A percentile compares a stretch with the other conserved stretches of the same genome.
phyloP scores from a whole-genome alignment of 2,329 filamentous ascomycete genomes.

The Acephala macrosclerotiorum region DNA sequence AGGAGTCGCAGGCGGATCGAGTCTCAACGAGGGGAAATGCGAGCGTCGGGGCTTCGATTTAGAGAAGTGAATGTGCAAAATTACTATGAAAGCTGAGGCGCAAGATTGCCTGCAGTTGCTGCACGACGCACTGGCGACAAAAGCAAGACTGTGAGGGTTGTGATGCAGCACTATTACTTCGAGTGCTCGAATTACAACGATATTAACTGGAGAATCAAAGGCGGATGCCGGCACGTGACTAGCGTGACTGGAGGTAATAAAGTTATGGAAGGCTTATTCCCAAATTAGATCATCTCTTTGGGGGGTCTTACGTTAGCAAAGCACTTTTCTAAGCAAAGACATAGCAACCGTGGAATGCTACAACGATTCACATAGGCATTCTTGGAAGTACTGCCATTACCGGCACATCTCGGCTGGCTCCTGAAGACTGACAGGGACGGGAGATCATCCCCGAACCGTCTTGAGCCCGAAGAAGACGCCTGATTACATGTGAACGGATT shows the following conservation, averaged over 20 bases:
- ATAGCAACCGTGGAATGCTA: neutral
- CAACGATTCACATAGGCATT: conserved; percentile 1
- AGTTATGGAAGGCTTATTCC: neutral
- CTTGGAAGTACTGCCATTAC: neutral
- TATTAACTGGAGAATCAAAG: neutral
- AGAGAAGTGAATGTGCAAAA: conserved; percentile 4
- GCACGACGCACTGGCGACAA: conserved; percentile 15
- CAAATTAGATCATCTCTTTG: neutral
- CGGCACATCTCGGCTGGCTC: neutral
- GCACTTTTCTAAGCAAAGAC: neutral
- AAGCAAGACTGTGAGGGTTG: conserved; percentile 15
- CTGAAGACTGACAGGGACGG: neutral
- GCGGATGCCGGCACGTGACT: neutral
- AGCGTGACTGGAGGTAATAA: neutral
- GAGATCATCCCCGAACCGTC: neutral
- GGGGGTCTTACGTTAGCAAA: neutral
- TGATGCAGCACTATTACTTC: neutral
- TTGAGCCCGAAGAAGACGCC: neutral
- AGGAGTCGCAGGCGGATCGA: conserved; percentile 22
- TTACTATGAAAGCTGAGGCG: neutral
- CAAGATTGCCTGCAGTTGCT: conserved; percentile 4
- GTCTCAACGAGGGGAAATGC: conserved; percentile 19
- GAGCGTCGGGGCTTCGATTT: conserved; percentile 12
- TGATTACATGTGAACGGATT: neutral
- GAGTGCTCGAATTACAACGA: neutral